Conservation (phyloP, 495 filamentous ascomycete genomes). For the Penicillium subrubescens region DNA sequence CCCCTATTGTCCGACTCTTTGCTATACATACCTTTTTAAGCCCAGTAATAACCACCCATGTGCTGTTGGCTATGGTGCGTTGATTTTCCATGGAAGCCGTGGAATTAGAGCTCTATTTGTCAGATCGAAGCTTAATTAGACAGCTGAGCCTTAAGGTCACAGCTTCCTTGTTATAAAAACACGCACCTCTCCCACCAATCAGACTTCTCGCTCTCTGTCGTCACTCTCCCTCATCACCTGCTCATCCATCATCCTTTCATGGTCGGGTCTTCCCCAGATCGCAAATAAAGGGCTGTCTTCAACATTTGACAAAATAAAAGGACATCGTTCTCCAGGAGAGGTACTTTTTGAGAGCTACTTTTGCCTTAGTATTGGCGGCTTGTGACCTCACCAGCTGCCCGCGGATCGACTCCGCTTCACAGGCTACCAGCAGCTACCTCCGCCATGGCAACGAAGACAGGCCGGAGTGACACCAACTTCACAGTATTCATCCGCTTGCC, state of each 20-base stretch:
- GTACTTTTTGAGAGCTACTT: background rate
- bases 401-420: conserved; percentile 8
- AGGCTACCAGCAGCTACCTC: background rate
- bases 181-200: conserved; percentile 24
- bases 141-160: background rate
- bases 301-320: background rate
- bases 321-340: background rate
- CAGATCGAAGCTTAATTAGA: fast-evolving
- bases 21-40: background rate
- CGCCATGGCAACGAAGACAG: conserved; percentile 20
- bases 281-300: background rate
- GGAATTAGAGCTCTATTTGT: background rate
- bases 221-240: conserved; percentile 16
- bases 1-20: background rate
- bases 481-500: conserved; percentile 87
- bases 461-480: conserved; percentile 45
- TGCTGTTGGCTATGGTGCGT: background rate
- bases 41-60: background rate
- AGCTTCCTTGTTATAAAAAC: background rate
- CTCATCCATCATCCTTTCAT: conserved; percentile 8
- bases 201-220: conserved; percentile 6
- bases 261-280: background rate
- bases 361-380: background rate
- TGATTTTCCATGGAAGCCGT: background rate
- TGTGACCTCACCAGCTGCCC: background rate